Evolutionary conservation across 805 yeast genomes (phyloP).

Genomic region (Myxozyma sirexii): DNA sequence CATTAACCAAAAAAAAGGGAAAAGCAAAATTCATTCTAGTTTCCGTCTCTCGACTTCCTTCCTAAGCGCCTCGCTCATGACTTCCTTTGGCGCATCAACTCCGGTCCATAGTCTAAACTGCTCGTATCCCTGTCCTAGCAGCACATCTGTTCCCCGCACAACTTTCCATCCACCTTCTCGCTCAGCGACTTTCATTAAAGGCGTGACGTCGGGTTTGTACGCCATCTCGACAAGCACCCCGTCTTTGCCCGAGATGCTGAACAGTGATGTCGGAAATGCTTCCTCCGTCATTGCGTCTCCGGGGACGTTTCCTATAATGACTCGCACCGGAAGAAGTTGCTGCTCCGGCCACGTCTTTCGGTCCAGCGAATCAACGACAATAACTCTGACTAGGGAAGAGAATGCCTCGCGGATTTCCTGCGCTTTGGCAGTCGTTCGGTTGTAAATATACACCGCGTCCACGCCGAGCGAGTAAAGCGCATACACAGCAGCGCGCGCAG

Average conservation of each 20-base stretch:
- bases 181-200: slow-evolving; percentile 77
- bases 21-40: neutral
- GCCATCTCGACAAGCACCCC: slow-evolving; percentile 79
- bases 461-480: slow-evolving; percentile 84
- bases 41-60: slow-evolving; percentile 27
- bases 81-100: slow-evolving; percentile 39
- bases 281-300: slow-evolving; percentile 21
- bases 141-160: slow-evolving; percentile 89
- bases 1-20: neutral
- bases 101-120: slow-evolving; percentile 78
- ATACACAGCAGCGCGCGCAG: slow-evolving; percentile 90
- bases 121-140: slow-evolving; percentile 88
- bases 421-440: slow-evolving; percentile 74
- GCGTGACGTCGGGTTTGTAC: slow-evolving; percentile 86
- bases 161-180: slow-evolving; percentile 67
- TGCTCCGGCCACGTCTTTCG: slow-evolving; percentile 15
- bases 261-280: slow-evolving; percentile 15
- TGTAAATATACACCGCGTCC: slow-evolving; percentile 72
- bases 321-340: slow-evolving; percentile 2
- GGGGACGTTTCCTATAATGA: slow-evolving; percentile 31
- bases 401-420: slow-evolving; percentile 60
- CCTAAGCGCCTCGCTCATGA: slow-evolving; percentile 22
- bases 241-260: neutral
- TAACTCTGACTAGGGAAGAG: slow-evolving; percentile 45
- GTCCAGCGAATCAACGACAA: slow-evolving; percentile 22